A percentile compares a stretch with the other conserved stretches of the same genome.
Evolutionary conservation across 352 stramenopile species (phyloP).

Genomic region (Globisporangium cederbergense): DNA sequence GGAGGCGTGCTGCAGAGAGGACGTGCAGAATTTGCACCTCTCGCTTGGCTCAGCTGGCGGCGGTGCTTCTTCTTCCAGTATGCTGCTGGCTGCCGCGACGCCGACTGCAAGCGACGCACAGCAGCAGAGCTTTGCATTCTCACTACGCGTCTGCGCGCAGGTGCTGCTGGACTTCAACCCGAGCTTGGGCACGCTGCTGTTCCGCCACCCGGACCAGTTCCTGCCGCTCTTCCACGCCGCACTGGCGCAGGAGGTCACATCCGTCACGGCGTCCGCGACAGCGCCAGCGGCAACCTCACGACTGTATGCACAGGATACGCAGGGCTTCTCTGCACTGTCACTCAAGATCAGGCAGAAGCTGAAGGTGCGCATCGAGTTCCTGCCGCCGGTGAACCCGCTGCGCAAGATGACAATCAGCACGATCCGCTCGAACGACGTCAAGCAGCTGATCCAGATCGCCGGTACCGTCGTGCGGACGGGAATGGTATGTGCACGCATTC

Average conservation of each 20-base stretch:
- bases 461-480: conserved; percentile 90
- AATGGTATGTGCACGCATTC: conserved; percentile 34
- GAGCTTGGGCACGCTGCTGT: conserved; percentile 76
- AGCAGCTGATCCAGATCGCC: conserved; percentile 79
- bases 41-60: conserved; percentile 2
- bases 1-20: conserved; percentile 12
- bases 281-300: not conserved
- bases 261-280: conserved; percentile 11
- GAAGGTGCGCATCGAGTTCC: conserved; percentile 89
- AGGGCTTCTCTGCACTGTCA: conserved; percentile 23
- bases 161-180: conserved; percentile 78
- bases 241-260: conserved; percentile 47
- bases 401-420: conserved; percentile 23
- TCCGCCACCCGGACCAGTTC: conserved; percentile 86
- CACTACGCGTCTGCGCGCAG: conserved; percentile 64
- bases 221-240: conserved; percentile 87
- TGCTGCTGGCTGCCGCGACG: not conserved
- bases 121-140: conserved; percentile 42
- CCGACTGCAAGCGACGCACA: conserved; percentile 13
- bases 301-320: conserved; percentile 16
- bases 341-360: conserved; percentile 38
- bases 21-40: conserved; percentile 10
- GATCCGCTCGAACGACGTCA: conserved; percentile 90
- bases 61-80: not conserved
- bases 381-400: conserved; percentile 81